phyloP scores from a whole-genome alignment of 2,329 filamentous ascomycete species.

The Colletotrichum karsti region DNA sequence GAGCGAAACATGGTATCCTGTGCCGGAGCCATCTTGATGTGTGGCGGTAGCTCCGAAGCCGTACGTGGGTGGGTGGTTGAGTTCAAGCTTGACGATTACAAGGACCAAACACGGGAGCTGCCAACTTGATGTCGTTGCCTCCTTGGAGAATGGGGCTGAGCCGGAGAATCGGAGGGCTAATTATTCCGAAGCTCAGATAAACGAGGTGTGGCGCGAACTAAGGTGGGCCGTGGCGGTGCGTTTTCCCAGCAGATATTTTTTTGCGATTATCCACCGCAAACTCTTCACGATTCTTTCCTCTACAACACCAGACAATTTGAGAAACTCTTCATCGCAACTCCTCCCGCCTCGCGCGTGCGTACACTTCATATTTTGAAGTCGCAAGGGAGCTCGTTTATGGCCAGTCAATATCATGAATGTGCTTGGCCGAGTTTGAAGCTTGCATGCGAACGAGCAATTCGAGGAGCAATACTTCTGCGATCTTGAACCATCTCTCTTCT shows the following conservation, averaged over 20 bases:
- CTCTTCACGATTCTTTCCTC: neutral
- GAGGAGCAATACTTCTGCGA: too few relatives aligned
- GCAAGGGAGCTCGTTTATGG: neutral
- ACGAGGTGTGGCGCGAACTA: constrained; percentile 2
- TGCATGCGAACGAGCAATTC: too few relatives aligned
- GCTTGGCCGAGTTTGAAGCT: too few relatives aligned
- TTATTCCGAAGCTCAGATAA: neutral
- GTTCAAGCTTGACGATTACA: constrained; percentile 28
- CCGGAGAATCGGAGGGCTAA: neutral
- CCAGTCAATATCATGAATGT: too few relatives aligned
- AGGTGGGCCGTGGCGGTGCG: constrained; percentile 19
- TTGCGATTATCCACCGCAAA: neutral
- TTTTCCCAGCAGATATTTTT: constrained; percentile 10
- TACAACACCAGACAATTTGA: neutral
- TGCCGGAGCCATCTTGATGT: constrained; percentile 66
- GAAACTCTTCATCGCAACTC: too few relatives aligned
- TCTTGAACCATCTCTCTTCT: neutral
- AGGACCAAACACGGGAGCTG: constrained; percentile 23
- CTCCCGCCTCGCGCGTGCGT: neutral
- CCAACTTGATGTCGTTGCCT: constrained; percentile 33
- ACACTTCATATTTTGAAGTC: neutral
- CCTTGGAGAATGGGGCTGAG: constrained; percentile 13
- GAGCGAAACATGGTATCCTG: constrained; percentile 99
- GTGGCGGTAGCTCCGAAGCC: constrained; percentile 31
- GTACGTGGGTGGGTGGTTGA: constrained; percentile 15